phyloP scores from a whole-genome alignment of 129 eudicot genomes.

The Artemisia argyi region DNA sequence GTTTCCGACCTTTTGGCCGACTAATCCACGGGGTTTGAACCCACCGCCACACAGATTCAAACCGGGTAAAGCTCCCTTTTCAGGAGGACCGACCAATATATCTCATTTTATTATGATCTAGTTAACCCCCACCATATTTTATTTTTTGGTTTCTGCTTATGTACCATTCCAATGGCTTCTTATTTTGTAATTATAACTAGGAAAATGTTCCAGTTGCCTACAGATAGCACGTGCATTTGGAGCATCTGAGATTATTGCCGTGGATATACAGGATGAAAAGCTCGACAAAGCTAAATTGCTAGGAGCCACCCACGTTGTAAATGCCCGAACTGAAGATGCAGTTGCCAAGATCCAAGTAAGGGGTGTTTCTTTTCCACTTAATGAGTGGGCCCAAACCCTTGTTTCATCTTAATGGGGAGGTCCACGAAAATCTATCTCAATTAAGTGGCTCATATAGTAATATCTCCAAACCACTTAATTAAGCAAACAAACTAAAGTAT shows the following conservation, averaged over 20 bases:
- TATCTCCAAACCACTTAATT: too few relatives aligned
- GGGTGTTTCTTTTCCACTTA: too few relatives aligned
- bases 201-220: slow-evolving; percentile 66
- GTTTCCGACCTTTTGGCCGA: too few relatives aligned
- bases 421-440: too few relatives aligned
- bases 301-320: slow-evolving; percentile 91
- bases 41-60: too few relatives aligned
- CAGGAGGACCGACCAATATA: too few relatives aligned
- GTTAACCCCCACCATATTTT: neutral
- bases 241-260: slow-evolving; percentile 92
- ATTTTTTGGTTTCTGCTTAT: neutral
- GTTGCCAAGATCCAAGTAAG: slow-evolving; percentile 74
- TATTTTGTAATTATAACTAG: slow-evolving; percentile 21
- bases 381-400: too few relatives aligned
- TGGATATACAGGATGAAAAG: slow-evolving; percentile 89
- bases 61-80: too few relatives aligned
- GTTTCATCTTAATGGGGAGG: too few relatives aligned
- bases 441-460: too few relatives aligned
- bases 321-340: slow-evolving; percentile 78
- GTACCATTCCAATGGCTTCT: neutral
- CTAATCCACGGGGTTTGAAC: too few relatives aligned
- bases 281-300: slow-evolving; percentile 73
- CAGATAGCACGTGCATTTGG: slow-evolving; percentile 99
- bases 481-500: too few relatives aligned
- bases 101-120: neutral